These are phyloP conservation scores for Curvularia spicifera DNA, from an alignment of 2,329 filamentous ascomycete species.

Conservation along the genomic window DNA sequence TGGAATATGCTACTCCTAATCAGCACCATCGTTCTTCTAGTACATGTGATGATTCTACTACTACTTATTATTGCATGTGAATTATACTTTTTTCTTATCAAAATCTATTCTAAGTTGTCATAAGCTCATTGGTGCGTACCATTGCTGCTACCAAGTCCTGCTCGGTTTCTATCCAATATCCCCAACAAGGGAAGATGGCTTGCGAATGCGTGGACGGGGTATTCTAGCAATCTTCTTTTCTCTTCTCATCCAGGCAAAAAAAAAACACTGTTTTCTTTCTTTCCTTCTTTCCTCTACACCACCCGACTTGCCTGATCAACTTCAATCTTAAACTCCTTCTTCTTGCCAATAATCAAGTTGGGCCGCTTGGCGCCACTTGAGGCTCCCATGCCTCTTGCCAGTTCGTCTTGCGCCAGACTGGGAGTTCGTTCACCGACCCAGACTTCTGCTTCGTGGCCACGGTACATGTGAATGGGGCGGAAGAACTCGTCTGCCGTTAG, in stretches of 20 bases:
- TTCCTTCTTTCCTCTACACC: neutral
- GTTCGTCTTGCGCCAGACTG: constrained; percentile 26
- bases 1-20: too few relatives aligned
- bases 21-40: neutral
- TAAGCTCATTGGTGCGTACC: neutral
- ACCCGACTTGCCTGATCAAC: constrained; percentile 29
- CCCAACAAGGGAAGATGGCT: too few relatives aligned
- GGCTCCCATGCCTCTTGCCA: constrained; percentile 3
- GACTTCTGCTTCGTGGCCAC: constrained; percentile 31
- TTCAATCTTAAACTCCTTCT: constrained; percentile 41
- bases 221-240: constrained; percentile 7
- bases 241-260: too few relatives aligned
- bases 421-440: constrained; percentile 29
- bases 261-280: too few relatives aligned
- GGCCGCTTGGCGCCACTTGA: constrained; percentile 16
- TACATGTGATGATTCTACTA: too few relatives aligned
- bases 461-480: constrained; percentile 29
- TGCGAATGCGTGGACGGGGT: constrained; percentile 3
- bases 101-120: neutral
- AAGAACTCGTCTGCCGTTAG: constrained; percentile 31
- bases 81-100: too few relatives aligned
- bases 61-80: too few relatives aligned
- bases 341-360: constrained; percentile 39
- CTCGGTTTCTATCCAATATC: neutral
- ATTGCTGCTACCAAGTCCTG: neutral